Conservation (phyloP, 768 basidiomycete species). For the Termitomyces sp. region DNA sequence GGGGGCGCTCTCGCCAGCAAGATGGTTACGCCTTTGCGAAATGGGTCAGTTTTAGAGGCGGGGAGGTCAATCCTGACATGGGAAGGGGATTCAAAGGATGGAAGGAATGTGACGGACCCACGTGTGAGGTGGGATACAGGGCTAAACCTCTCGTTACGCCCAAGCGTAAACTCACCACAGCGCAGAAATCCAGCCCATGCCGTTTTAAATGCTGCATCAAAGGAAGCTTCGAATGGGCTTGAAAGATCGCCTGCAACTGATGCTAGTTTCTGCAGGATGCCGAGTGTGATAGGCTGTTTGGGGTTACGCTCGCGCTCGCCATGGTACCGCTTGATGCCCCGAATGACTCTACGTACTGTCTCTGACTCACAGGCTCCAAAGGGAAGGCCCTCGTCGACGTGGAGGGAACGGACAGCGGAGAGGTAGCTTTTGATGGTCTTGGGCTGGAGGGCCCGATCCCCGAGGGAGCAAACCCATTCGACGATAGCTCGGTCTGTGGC, state of each 20-base stretch:
- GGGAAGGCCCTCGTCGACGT: conserved; percentile 24
- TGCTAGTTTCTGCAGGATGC: conserved; percentile 16
- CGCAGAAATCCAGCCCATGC: conserved; percentile 17
- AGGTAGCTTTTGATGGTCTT: no score
- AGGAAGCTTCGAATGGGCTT: conserved; percentile 9
- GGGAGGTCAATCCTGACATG: background rate
- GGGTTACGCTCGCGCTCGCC: conserved; percentile 19
- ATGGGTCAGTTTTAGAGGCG: conserved; percentile 2
- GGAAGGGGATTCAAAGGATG: background rate
- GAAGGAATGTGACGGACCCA: no score
- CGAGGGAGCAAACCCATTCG: no score
- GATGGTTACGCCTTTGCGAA: background rate
- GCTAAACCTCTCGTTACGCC: conserved; percentile 3
- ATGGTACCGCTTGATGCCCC: conserved; percentile 27
- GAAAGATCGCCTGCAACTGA: background rate
- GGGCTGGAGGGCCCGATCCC: no score
- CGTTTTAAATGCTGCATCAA: conserved; percentile 16
- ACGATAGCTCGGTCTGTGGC: conserved; percentile 25
- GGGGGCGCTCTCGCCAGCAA: background rate
- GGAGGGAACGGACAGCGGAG: no score
- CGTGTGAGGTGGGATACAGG: conserved; percentile 10
- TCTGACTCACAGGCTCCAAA: conserved; percentile 23
- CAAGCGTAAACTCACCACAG: conserved; percentile 1
- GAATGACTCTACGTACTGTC: conserved; percentile 24
- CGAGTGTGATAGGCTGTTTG: conserved; percentile 25